Base-by-base conservation (phyloP, 163 green algal species). In the Chlorella variabilis region DNA sequence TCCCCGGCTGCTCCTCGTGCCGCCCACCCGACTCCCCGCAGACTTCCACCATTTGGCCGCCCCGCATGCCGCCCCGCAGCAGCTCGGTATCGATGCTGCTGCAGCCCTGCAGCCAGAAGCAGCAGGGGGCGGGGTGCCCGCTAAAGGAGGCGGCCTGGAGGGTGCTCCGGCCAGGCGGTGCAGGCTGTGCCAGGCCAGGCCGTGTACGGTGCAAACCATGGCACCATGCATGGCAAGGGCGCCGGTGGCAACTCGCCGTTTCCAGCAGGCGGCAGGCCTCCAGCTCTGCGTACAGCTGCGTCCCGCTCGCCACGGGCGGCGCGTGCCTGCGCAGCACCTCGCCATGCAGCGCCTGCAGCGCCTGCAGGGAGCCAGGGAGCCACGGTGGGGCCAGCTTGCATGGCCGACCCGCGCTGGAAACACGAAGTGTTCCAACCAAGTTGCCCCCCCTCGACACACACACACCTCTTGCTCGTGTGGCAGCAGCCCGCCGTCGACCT, bases 1-100 rank as follows among this genome's bases (percentile, higher is more conserved):
- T n/a, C n/a, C n/a, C n/a, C n/a, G n/a, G n/a, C n/a, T n/a, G n/a
- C n/a, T n/a, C n/a, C n/a, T n/a, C n/a, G n/a, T n/a, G n/a, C n/a
- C 1, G 29, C 75, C 42, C 58, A 75, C 80, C 80, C 25, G 84
- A 69, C 49, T 85, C 81, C 18, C 85, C 85, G 56, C 65, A 82
- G 6, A 87, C 4, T 42, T 89, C 85, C 17, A 82, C 33, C 45
- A 89, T 1, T n/a, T 89, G 85, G 8, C 81, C 85, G 6, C 81
- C 76, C 23, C 81, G 48, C 25, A 85, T 27, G 21, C 85, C 85
- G 31, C 77, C 81, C 8, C 71, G 29, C 36, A 89, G 85, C 36
- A 89, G 66, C 41, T 79, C n/a, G 21, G 3, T 7, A 21, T 86
- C 81, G 23, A 86, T 82, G 33, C 54, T 75, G 27, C 39, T 29